Conservation (phyloP, 1,139 yeast species). For the Trichomonascaceae sp. region DNA sequence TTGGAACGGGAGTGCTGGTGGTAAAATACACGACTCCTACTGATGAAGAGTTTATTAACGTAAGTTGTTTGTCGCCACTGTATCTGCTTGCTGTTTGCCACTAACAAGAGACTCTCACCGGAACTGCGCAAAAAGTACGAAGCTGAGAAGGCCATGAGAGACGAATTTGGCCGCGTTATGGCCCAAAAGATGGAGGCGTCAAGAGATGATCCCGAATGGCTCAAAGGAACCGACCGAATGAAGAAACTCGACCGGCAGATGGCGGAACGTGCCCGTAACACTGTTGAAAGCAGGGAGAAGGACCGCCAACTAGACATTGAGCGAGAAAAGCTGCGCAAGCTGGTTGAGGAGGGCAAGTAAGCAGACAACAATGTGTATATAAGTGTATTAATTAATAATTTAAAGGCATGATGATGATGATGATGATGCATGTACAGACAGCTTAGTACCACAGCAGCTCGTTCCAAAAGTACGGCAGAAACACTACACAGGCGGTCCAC, state of each 20-base stretch:
- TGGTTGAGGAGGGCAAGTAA: slow-evolving; percentile 20
- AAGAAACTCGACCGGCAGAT: slow-evolving; percentile 15
- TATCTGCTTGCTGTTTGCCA: too few species aligned
- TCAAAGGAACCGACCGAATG: slow-evolving; percentile 17
- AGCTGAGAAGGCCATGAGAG: slow-evolving; percentile 41
- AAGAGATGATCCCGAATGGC: slow-evolving; percentile 20
- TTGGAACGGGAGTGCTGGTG: slow-evolving; percentile 54
- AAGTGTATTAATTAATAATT: too few species aligned
- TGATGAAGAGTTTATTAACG: slow-evolving; percentile 61
- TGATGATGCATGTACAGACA: slow-evolving; percentile 2
- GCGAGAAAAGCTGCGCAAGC: slow-evolving; percentile 14
- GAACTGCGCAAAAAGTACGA: slow-evolving; percentile 71
- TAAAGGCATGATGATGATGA: background rate
- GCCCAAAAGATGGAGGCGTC: slow-evolving; percentile 12
- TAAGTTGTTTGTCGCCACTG: slow-evolving; percentile 9
- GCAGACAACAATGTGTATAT: too few species aligned
- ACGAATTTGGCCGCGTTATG: slow-evolving; percentile 49
- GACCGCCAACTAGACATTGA: slow-evolving; percentile 12
- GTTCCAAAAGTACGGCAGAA: slow-evolving; percentile 25
- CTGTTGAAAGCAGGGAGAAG: slow-evolving; percentile 12
- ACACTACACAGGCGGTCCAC: slow-evolving; percentile 62
- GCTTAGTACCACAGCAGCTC: slow-evolving; percentile 15
- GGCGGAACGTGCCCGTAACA: slow-evolving; percentile 15
- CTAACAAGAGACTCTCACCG: slow-evolving; percentile 46
- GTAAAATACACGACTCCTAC: slow-evolving; percentile 68